Evolutionary conservation across 2,329 filamentous ascomycete species (phyloP).

Genomic region (Fusarium citri): DNA sequence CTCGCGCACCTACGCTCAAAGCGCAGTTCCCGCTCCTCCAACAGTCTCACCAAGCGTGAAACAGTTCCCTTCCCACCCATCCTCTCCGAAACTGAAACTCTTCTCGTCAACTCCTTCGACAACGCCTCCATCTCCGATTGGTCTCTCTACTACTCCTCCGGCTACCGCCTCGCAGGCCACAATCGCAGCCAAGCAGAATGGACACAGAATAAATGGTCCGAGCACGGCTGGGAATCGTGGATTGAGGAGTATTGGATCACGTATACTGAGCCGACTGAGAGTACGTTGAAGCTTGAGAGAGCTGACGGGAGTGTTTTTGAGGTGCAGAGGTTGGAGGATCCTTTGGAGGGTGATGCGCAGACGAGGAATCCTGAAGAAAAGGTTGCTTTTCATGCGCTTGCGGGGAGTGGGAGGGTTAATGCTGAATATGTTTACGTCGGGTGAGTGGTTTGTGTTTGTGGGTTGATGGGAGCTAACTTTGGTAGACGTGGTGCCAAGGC

Average conservation of each 20-base stretch:
- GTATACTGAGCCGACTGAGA: constrained; percentile 35
- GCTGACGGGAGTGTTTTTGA: constrained; percentile 25
- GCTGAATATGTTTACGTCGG: constrained; percentile 36
- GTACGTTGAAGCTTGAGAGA: constrained; percentile 24
- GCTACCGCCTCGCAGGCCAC: constrained; percentile 32
- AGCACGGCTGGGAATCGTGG: constrained; percentile 33
- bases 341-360: constrained; percentile 28
- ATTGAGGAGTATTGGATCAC: constrained; percentile 40
- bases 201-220: constrained; percentile 38
- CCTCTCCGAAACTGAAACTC: constrained; percentile 7
- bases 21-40: constrained; percentile 1
- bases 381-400: constrained; percentile 20
- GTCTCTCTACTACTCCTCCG: constrained; percentile 38
- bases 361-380: constrained; percentile 22
- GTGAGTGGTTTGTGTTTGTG: background rate
- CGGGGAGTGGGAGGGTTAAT: constrained; percentile 2
- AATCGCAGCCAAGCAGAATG: constrained; percentile 36
- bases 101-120: constrained; percentile 34
- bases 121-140: constrained; percentile 31
- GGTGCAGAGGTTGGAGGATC: constrained; percentile 33
- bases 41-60: constrained; percentile 19
- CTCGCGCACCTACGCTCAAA: constrained; percentile 11
- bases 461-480: fast-evolving
- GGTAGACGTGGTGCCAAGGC: constrained; percentile 13
- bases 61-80: constrained; percentile 6